Conservation (phyloP, 306 rosid genomes). For the Aeschynomene evenia region DNA sequence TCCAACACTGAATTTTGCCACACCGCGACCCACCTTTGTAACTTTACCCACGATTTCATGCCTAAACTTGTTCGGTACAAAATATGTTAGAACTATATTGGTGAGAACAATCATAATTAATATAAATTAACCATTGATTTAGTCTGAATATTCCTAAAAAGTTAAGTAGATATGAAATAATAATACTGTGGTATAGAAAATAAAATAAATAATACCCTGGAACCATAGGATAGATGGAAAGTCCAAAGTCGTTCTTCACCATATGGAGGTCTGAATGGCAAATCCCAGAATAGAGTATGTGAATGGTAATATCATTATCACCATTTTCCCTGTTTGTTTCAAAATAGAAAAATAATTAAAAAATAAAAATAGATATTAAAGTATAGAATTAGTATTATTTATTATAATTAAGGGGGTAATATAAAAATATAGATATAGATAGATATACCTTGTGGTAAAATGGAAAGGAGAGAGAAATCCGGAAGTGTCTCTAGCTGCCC, state of each 20-base stretch:
- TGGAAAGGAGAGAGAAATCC: constrained; percentile 37
- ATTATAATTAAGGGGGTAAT: no score
- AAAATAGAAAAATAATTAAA: background rate
- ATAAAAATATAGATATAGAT: no score
- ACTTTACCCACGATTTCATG: constrained; percentile 53
- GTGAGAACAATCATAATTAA: no score
- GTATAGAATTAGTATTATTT: background rate
- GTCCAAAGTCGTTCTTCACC: constrained; percentile 37
- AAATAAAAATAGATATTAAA: no score
- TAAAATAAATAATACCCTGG: constrained; percentile 40
- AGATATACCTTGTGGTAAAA: constrained; percentile 29
- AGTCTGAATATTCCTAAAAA: background rate
- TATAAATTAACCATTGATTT: background rate
- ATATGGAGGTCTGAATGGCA: constrained; percentile 47
- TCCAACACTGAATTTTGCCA: constrained; percentile 37
- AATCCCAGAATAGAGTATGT: constrained; percentile 39
- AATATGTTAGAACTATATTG: background rate
- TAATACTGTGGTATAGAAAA: background rate
- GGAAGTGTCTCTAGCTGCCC: constrained; percentile 38
- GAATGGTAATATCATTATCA: constrained; percentile 29
- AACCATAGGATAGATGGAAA: constrained; percentile 41
- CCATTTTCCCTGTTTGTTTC: constrained; percentile 29
- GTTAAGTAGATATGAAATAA: background rate
- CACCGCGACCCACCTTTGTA: constrained; percentile 39
- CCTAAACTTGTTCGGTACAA: constrained; percentile 6